Base-by-base conservation (phyloP, 2,329 filamentous ascomycete genomes). In the Sarocladium strictum region DNA sequence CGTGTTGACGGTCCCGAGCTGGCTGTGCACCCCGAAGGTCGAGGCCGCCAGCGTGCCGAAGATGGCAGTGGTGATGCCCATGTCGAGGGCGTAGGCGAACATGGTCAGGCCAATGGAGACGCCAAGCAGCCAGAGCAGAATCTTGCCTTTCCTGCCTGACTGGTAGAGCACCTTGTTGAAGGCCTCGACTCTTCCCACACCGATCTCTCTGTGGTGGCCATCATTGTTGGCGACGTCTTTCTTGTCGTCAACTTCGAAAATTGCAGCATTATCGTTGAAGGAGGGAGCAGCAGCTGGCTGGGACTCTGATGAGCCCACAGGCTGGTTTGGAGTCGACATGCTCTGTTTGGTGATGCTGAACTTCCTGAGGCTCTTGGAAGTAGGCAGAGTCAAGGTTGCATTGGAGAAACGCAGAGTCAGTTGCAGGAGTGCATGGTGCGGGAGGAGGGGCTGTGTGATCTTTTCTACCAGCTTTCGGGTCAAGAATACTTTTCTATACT, bases 81-180 rank as follows among this genome's bases (percentile, higher is more conserved):
- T 58, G 58, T 72, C 69, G 33, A 72, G 67, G 3, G 69, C 69
- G 38, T 71, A 71, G 41, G 67, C 69, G 43, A 71, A 71, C 68
- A 72, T 65, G 58, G 67, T 69, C 38, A 69, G 54, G n/a, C 66
- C 64, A 54, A 72, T 67, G 26, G 67, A 70, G 43, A 69, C 52
- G 35, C 59, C 67, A 6, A 72, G 59, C 53, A 70, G 59, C 67
- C 67, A 70, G 29, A 70, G 67, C 53, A 69, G 37, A 3, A 67
- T 57, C 59, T 66, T 69, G 53, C 67, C 68, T 3, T 60, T 62
- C 45, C 55, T 62, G 49, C 69, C 69, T 1, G 69, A 71, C 60
- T 68, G 62, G 61, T 71, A 71, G 24, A 71, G 63, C 2, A 69
- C 67, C 61, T 68, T 69, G 64, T 70, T 71, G 60, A 71, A 71